Conservation (phyloP, 2,329 filamentous ascomycete genomes). For the Microdochium bolleyi region DNA sequence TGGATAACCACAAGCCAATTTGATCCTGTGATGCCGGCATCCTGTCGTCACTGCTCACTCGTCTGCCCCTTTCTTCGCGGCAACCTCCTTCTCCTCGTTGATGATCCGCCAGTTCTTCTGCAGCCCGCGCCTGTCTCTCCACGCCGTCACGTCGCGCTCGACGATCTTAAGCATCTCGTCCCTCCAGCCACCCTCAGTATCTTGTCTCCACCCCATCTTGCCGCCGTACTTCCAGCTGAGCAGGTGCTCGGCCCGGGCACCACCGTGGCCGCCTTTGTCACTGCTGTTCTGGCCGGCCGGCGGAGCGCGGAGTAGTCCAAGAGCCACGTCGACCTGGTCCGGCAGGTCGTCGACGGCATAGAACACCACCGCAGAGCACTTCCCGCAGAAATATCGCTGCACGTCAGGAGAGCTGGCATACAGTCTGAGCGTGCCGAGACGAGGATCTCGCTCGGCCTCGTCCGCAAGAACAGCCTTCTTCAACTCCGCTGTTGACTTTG, state of each 20-base stretch:
- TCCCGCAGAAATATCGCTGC: constrained; percentile 38
- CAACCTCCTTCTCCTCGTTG: constrained; percentile 11
- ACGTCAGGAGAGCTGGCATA: constrained; percentile 34
- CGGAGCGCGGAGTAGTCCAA: constrained; percentile 34
- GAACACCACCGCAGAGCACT: constrained; percentile 38
- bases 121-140: constrained; percentile 21
- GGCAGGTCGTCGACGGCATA: constrained; percentile 30
- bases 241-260: constrained; percentile 35
- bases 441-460: constrained; percentile 17
- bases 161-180: constrained; percentile 20
- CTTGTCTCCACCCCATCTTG: constrained; percentile 17
- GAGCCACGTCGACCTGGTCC: constrained; percentile 31
- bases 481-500: constrained; percentile 19
- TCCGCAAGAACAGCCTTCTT: constrained; percentile 20
- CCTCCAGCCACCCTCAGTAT: constrained; percentile 32
- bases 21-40: no score
- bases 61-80: constrained; percentile 1
- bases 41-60: background rate
- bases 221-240: constrained; percentile 33
- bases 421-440: constrained; percentile 31
- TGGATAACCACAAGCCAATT: no score
- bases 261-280: constrained; percentile 13
- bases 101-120: constrained; percentile 20
- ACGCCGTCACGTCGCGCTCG: constrained; percentile 24
- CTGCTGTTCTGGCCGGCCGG: background rate